Conservation (phyloP, 768 basidiomycete species). For the Rhizopogon vesiculosus region DNA sequence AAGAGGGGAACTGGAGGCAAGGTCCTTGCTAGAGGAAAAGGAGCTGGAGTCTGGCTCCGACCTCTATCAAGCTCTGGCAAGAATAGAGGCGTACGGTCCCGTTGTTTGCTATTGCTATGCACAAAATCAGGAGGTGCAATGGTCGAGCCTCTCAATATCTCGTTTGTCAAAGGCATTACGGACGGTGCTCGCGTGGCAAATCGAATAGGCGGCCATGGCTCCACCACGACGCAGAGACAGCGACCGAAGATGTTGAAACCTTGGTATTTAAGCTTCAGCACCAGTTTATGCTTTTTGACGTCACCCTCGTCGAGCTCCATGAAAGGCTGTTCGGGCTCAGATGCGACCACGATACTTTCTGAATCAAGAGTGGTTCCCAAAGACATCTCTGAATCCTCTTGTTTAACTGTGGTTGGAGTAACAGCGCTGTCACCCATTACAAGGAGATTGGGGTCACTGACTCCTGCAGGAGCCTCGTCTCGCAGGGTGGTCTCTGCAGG, state of each 20-base stretch:
- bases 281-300: slow-evolving; percentile 69
- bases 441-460: not conserved
- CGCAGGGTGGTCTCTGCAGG: not conserved
- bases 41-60: slow-evolving; percentile 34
- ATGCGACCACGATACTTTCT: not conserved
- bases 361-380: not conserved
- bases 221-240: slow-evolving; percentile 78
- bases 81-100: slow-evolving; percentile 65
- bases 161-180: slow-evolving; percentile 19
- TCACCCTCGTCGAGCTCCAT: slow-evolving; percentile 49
- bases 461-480: not conserved
- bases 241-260: slow-evolving; percentile 68
- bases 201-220: slow-evolving; percentile 67
- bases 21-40: slow-evolving; percentile 19
- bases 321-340: not conserved
- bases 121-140: slow-evolving; percentile 29
- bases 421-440: slow-evolving; percentile 1
- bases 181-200: slow-evolving; percentile 28
- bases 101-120: slow-evolving; percentile 18
- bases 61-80: slow-evolving; percentile 56
- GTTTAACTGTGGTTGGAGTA: not conserved
- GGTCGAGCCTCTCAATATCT: slow-evolving; percentile 24
- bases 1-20: slow-evolving; percentile 41
- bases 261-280: slow-evolving; percentile 59
- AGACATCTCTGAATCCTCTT: not conserved